Base-by-base conservation (phyloP, 2,329 filamentous ascomycete genomes). In the Monilinia polystroma region DNA sequence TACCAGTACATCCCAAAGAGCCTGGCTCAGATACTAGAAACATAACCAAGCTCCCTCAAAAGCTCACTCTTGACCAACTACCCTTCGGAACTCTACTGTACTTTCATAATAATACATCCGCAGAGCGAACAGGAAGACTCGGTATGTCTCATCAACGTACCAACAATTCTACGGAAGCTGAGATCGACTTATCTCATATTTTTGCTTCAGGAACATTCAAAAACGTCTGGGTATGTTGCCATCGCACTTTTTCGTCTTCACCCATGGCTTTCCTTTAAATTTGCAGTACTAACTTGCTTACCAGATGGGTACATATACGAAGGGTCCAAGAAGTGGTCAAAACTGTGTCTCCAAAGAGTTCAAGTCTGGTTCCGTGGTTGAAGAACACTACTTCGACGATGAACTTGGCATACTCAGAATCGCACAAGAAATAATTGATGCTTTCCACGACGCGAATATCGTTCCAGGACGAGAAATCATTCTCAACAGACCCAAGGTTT, bases 151-250 rank as follows among this genome's bases (percentile, higher is more conserved):
- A 47, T 20, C 29, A 16, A 10, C 29, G 63, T 29, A 59, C 45
- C 0, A 67, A 67, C 16, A 20, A 58, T 11, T 10, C 66, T 18
- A 64, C 45, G 3, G 23, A 11, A 58, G 66, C 53, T 4, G 11
- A 1, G 4, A 54, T 64, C 32, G 7, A 45, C n/a, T 18, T 8
- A 11, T 16, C 14, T 26, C 7, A 29, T n/a, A 45, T 66, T 5
- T 68, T 66, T 43, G 67, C 51, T 7, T 47, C 51, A 2, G 67
- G 67, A 14, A 63, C 64, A 6, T 68, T 68, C 53, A 68, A 68
- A 23, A 55, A 68, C 38, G 67, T 68, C 18, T 68, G 64, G 63
- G 47, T 62, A 58, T 18, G 26, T 26, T 6, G 12, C 55, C 1
- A 14, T 5, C 18, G 26, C n/a, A 52, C 51, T 35, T 54, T 54